Evolutionary conservation across 2,329 filamentous ascomycete genomes (phyloP), one percentile per base, ranked within the genome.

Genomic region (Colletotrichum falcatum): DNA sequence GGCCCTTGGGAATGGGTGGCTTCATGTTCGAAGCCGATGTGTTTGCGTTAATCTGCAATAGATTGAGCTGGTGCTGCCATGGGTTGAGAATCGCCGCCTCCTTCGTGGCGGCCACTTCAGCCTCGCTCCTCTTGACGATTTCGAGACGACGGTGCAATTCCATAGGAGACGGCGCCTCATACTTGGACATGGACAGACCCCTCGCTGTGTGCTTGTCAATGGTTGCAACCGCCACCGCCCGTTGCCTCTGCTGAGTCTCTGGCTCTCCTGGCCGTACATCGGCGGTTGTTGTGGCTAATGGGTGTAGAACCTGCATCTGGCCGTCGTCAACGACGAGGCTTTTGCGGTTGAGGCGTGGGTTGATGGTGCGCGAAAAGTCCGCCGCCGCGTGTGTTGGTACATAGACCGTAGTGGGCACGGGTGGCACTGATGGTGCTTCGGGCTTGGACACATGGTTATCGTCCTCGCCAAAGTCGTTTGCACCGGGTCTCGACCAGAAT

Each of bases 361-460:
- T 39, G 5, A 74, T 53, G 1, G 74, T 63, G 26, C 76, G 76
- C 5, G 75, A 76, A 42, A 78, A 79, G 60, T 79, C 77, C 49
- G 75, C 65, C n/a, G 77, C 77, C 3, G 77, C 77, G 69, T 79
- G 77, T 39, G 73, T 75, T 20, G 77, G 77, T 30, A 75, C 67
- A 48, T 78, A 78, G 46, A 66, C 65, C 28, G 65, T 44, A 30
- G 42, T 71, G 26, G 49, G 59, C 35, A 46, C 42, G 37, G 71
- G 26, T 26, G 60, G 42, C 12, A 26, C 28, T 53, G 48, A 39
- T 12, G 67, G 35, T 53, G 60, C 23, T 28, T 61, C 42, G 56
- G 35, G 30, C 5, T 59, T 48, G 42, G 44, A 26, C 37, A 56
- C 37, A 12, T 23, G 33, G 12, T 39, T 8, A 23, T 58, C 35